Evolutionary conservation across 495 filamentous ascomycete genomes (phyloP), one percentile per base, ranked within the genome.

Genomic region (Daldinia bambusicola): DNA sequence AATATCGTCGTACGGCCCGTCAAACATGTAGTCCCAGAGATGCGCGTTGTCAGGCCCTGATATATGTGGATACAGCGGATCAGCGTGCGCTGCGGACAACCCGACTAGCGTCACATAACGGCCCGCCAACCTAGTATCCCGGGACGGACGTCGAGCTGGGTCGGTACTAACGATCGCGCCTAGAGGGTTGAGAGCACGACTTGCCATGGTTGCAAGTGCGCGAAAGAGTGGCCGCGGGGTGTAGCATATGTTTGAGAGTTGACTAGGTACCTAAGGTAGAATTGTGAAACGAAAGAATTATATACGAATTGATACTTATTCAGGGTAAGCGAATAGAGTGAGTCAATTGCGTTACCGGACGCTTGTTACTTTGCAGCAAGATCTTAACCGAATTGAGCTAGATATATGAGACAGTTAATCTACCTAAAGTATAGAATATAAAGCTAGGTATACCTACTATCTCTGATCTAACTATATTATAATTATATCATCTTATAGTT

Each of bases 11-110:
- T 77, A 84, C 0, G 84, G 84, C 0, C 80, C 85, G 31, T 75
- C 71, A 6, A 69, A 64, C 72, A 88, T 75, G 71, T 85, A 87
- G 40, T 80, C 79, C 80, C 84, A 88, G 4, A 87, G 76, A 20
- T 78, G 64, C 1, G 71, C 69, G 45, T 79, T 75, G 14, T 76
- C 69, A 3, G 66, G 67, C 9, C 80, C 82, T 26, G 80, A 77
- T 50, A 84, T 61, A 10, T 79, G 71, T 37, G 72, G 69, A 60
- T 77, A 86, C 14, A 87, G 77, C 1, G 76, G 76, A 41, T 77
- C 70, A 12, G 80, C 74, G 51, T 87, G 83, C 6, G 72, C 62
- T 12, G 65, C 50, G 0, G 66, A 62, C 14, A 87, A 72, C 9
- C 78, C 79, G 13, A 78, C 76, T 32, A 87, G 72, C 2, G 65